phyloP scores from a whole-genome alignment of 1,139 yeast genomes.

The Wickerhamomyces sp. region DNA sequence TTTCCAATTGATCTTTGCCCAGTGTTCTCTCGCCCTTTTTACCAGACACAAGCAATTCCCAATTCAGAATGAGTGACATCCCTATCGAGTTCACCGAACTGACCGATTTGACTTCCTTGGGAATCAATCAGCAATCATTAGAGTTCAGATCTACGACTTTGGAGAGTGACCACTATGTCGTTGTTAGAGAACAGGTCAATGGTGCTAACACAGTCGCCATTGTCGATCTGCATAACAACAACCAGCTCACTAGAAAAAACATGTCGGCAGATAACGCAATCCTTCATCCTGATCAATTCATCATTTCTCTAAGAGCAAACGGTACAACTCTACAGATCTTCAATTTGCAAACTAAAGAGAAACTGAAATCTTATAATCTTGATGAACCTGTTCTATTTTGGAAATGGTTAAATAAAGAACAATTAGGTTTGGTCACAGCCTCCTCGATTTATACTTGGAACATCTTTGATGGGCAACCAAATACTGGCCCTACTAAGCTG shows the following conservation, averaged over 20 bases:
- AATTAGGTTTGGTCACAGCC: conserved; percentile 82
- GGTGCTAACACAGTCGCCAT: conserved; percentile 89
- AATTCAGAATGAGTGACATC: conserved; percentile 48
- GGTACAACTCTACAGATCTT: conserved; percentile 95
- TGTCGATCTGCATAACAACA: conserved; percentile 73
- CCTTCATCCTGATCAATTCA: conserved; percentile 86
- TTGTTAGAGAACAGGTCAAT: conserved; percentile 76
- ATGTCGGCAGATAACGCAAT: conserved; percentile 98
- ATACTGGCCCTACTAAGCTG: conserved; percentile 68
- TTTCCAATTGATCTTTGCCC: neutral
- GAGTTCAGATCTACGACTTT: conserved; percentile 93
- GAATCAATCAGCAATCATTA: conserved; percentile 77
- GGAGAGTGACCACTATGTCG: conserved; percentile 87
- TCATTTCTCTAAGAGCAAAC: conserved; percentile 91
- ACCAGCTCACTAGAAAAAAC: conserved; percentile 76
- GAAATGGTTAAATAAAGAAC: conserved; percentile 81
- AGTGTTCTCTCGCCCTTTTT: neutral
- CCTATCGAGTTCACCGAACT: conserved; percentile 97
- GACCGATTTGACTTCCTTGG: conserved; percentile 79
- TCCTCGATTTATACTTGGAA: conserved; percentile 76
- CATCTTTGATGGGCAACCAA: conserved; percentile 75
- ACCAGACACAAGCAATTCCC: neutral
- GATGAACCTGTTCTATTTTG: conserved; percentile 90
- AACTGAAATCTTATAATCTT: conserved; percentile 84
- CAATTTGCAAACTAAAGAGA: conserved; percentile 80